Percentiles rank a stretch among this genome's conserved stretches.
Conservation (phyloP, 139 green algal species). For the Coccomyxa sp. region DNA sequence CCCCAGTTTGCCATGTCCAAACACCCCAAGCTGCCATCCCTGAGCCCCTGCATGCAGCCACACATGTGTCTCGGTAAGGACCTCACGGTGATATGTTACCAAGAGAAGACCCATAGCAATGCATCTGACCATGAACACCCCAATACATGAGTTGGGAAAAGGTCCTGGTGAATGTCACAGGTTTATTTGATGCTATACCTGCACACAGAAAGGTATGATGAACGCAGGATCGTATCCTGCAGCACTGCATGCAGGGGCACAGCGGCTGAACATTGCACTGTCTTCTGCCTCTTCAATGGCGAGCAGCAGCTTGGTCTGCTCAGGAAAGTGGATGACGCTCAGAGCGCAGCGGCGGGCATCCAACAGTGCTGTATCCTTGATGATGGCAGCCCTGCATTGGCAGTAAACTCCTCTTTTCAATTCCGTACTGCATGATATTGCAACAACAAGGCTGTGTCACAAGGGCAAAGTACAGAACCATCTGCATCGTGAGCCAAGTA, state of each 20-base stretch:
- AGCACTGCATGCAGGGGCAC: not conserved
- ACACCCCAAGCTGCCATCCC: slow-evolving; percentile 9
- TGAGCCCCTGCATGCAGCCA: slow-evolving; percentile 16
- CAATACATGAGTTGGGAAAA: too few relatives aligned
- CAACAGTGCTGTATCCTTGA: slow-evolving; percentile 15
- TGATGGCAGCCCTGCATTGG: slow-evolving; percentile 4
- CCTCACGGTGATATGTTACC: too few relatives aligned
- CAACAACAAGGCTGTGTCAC: too few relatives aligned
- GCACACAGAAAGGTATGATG: slow-evolving; percentile 44
- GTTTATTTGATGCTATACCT: not conserved
- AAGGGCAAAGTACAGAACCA: too few relatives aligned
- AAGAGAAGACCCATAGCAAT: too few relatives aligned
- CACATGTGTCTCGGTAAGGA: not conserved
- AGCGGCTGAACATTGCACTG: slow-evolving; percentile 4
- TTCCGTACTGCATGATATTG: too few relatives aligned
- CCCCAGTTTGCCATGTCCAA: slow-evolving; percentile 30
- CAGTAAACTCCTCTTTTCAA: too few relatives aligned
- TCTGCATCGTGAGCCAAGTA: too few relatives aligned
- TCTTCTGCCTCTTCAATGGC: not conserved
- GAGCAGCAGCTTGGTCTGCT: slow-evolving; percentile 21
- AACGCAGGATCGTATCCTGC: slow-evolving; percentile 53
- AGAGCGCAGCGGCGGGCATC: slow-evolving; percentile 38
- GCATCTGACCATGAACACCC: too few relatives aligned
- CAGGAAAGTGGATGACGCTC: slow-evolving; percentile 37
- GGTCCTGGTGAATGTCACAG: too few relatives aligned